These are phyloP conservation scores for Austroboletus eburneus DNA, from an alignment of 768 basidiomycete species.

Conservation along the genomic window DNA sequence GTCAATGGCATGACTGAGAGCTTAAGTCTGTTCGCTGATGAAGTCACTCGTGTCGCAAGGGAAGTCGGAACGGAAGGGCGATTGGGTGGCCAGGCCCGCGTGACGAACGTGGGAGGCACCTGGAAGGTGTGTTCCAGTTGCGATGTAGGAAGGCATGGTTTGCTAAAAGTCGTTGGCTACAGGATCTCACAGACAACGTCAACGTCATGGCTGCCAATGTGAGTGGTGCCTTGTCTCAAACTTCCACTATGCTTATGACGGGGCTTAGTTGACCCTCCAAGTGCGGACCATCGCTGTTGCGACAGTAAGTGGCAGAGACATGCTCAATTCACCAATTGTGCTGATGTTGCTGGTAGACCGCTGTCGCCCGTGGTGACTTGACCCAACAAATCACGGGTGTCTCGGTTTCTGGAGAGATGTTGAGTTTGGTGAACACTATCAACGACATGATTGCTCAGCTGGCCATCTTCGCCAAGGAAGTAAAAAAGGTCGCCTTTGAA, in stretches of 20 bases:
- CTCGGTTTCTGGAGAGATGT: constrained; percentile 91
- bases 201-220: constrained; percentile 95
- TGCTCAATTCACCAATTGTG: neutral
- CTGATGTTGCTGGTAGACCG: constrained; percentile 48
- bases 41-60: constrained; percentile 82
- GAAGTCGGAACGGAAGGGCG: constrained; percentile 97
- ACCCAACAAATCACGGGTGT: constrained; percentile 92
- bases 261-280: constrained; percentile 78
- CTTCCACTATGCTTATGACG: constrained; percentile 3
- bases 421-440: constrained; percentile 96
- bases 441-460: constrained; percentile 79
- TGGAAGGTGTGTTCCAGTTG: constrained; percentile 62
- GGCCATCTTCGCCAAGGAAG: constrained; percentile 69
- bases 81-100: constrained; percentile 90
- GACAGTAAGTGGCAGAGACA: constrained; percentile 50
- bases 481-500: constrained; percentile 95
- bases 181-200: constrained; percentile 91
- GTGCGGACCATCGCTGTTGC: constrained; percentile 91
- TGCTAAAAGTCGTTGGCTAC: constrained; percentile 15
- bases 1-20: constrained; percentile 95
- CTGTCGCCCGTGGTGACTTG: constrained; percentile 91
- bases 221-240: constrained; percentile 23
- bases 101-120: constrained; percentile 91
- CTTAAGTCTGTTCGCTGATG: constrained; percentile 80
- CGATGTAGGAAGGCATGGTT: neutral